phyloP scores from a whole-genome alignment of 228 moss, liverwort and hornwort species.

The Sphagnum fallax region DNA sequence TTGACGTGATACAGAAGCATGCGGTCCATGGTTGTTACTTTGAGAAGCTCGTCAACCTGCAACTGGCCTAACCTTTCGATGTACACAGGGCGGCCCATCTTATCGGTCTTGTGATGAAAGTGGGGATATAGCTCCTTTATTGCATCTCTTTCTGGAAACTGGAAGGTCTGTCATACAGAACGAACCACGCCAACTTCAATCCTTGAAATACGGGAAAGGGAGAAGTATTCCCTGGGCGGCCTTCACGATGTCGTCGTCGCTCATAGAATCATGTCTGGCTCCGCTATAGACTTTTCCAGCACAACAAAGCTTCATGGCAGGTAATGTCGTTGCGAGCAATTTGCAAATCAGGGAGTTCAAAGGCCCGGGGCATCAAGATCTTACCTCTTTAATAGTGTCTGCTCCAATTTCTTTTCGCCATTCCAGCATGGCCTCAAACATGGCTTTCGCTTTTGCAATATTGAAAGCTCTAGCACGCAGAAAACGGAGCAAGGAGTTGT shows the following conservation, averaged over 20 bases:
- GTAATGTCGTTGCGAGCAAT: too few species aligned
- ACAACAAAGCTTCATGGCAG: too few species aligned
- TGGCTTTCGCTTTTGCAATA: slow-evolving; percentile 35
- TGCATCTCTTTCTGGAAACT: slow-evolving; percentile 32
- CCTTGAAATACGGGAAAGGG: background rate
- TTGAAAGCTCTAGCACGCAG: slow-evolving; percentile 39
- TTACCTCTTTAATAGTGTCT: slow-evolving; percentile 37
- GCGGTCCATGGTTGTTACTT: slow-evolving; percentile 33
- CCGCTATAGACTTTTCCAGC: too few species aligned
- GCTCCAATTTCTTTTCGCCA: slow-evolving; percentile 46
- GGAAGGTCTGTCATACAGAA: slow-evolving; percentile 20
- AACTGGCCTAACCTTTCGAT: slow-evolving; percentile 39
- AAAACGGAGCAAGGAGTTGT: slow-evolving; percentile 33
- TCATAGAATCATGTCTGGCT: background rate
- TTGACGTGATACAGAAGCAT: slow-evolving; percentile 41
- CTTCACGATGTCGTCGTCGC: background rate
- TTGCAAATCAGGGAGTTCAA: too few species aligned
- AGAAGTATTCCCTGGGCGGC: background rate
- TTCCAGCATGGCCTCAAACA: slow-evolving; percentile 48
- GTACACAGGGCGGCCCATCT: slow-evolving; percentile 35
- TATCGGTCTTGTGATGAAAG: slow-evolving; percentile 39
- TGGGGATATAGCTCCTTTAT: slow-evolving; percentile 34
- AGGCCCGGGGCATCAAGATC: background rate
- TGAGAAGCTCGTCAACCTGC: slow-evolving; percentile 35
- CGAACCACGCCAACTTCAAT: background rate